Base-by-base conservation (phyloP, 108 stramenopile genomes). In the Stephanodiscus minutulus region DNA sequence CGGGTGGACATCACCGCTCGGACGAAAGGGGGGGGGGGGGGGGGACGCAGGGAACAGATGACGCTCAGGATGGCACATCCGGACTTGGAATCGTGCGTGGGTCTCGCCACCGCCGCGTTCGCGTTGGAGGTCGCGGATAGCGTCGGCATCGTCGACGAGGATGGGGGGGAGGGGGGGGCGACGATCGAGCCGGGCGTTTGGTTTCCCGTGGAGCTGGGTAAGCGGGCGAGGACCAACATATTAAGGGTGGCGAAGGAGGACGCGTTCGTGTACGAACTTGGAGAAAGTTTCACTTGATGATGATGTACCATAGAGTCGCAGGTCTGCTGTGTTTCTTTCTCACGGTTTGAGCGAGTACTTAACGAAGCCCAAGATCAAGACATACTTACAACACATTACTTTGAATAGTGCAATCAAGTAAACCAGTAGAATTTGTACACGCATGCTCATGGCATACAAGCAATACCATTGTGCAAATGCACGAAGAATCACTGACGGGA, bases 11-110 rank as follows among this genome's bases (percentile, higher is more conserved):
- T 79, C 7, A 62, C 66, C n/a, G 70, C 48, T 1, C 33, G 59
- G 8, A 31, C n/a, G 13, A 7, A 5, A 15, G 2, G 18, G 15
- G 31, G 7, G 24, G 53, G 28, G 48, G 39, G 39, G 39, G 11
- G 13, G 13, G 43, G 43, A 17, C 43, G 43, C 15, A 44, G 13
- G 43, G 13, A 15, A 15, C 15, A 3, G 43, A 13, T 70, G 11
- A 84, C 78, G 13, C 43, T 78, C 29, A 72, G 50, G 52, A 75
- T 70, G 52, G 90, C 79, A 9, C 94, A 95, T 61, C 77, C 87
- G 10, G 89, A 95, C 78, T 77, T 95, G 44, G 94, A 95, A 64
- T 81, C 85, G 17, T 90, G 89, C 53, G 94, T 95, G 0, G 94
- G 94, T 13, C 76, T 88, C 63, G 87, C 88, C 35, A 87, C 89